Percentiles rank a stretch among this genome's conserved stretches.
Evolutionary conservation across 148 eudicot genomes (phyloP).

Genomic region (Silene latifolia): DNA sequence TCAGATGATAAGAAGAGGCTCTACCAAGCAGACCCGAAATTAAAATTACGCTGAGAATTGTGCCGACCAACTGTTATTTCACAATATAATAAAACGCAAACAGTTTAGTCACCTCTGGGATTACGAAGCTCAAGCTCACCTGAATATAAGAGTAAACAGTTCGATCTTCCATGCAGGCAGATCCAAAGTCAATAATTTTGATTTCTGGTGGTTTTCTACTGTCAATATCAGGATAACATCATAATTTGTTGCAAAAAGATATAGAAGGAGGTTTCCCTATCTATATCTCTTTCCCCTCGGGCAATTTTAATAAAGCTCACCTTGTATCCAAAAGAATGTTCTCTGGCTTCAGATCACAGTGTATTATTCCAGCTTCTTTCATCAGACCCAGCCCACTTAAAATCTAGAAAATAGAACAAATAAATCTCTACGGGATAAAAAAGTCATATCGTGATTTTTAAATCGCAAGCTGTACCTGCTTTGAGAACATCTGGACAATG

Average conservation of each 20-base stretch:
- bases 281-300: background rate
- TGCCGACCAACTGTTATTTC: conserved; percentile 2
- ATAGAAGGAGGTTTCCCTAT: background rate
- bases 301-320: conserved; percentile 38
- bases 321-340: conserved; percentile 91
- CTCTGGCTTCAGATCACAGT: conserved; percentile 97
- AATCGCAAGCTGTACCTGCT: conserved; percentile 52
- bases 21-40: background rate
- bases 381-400: conserved; percentile 83
- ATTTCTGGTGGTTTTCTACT: conserved; percentile 85
- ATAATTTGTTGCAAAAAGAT: conserved; percentile 14
- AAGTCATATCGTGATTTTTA: conserved; percentile 8
- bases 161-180: conserved; percentile 93
- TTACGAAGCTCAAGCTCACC: conserved; percentile 36
- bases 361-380: conserved; percentile 95
- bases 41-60: background rate
- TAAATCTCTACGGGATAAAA: background rate
- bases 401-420: conserved; percentile 42
- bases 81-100: background rate
- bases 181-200: conserved; percentile 96
- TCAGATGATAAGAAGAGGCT: background rate
- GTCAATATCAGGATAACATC: conserved; percentile 36
- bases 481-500: conserved; percentile 91
- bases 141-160: conserved; percentile 98
- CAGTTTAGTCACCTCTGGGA: background rate